Conservation (phyloP, 768 basidiomycete genomes). For the Galerina marginata region DNA sequence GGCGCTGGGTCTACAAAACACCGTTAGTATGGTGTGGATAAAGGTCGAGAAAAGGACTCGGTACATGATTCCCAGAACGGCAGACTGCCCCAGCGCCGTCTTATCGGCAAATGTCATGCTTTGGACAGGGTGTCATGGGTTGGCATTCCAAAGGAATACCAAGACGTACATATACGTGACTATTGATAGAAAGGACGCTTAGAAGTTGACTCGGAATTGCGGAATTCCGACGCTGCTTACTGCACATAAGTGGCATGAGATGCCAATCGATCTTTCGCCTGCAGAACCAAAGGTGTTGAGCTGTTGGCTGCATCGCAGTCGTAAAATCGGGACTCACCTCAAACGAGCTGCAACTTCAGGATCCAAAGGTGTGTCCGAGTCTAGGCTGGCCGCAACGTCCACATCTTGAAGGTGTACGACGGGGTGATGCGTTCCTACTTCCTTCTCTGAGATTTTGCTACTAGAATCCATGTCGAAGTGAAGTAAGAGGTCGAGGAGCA, state of each 20-base stretch:
- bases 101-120: conserved; percentile 86
- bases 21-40: not conserved
- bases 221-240: conserved; percentile 47
- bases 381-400: conserved; percentile 66
- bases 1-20: conserved; percentile 49
- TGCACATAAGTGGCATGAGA: conserved; percentile 82
- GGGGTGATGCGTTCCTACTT: conserved; percentile 20
- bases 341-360: conserved; percentile 55
- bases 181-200: conserved; percentile 24
- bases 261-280: conserved; percentile 79
- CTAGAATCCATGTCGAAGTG: conserved; percentile 32
- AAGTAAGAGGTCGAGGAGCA: conserved; percentile 9
- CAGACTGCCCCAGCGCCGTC: conserved; percentile 72
- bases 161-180: conserved; percentile 68
- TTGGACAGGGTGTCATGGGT: conserved; percentile 12
- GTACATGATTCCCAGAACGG: conserved; percentile 74
- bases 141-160: not conserved
- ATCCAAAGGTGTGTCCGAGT: conserved; percentile 49
- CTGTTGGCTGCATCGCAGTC: not conserved
- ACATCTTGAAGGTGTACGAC: conserved; percentile 45
- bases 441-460: conserved; percentile 42
- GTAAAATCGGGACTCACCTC: conserved; percentile 43
- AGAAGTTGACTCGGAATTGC: conserved; percentile 4
- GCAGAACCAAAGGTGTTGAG: conserved; percentile 6
- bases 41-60: conserved; percentile 1